Conservation (phyloP, 768 basidiomycete genomes). For the Pulveroboletus ravenelii region DNA sequence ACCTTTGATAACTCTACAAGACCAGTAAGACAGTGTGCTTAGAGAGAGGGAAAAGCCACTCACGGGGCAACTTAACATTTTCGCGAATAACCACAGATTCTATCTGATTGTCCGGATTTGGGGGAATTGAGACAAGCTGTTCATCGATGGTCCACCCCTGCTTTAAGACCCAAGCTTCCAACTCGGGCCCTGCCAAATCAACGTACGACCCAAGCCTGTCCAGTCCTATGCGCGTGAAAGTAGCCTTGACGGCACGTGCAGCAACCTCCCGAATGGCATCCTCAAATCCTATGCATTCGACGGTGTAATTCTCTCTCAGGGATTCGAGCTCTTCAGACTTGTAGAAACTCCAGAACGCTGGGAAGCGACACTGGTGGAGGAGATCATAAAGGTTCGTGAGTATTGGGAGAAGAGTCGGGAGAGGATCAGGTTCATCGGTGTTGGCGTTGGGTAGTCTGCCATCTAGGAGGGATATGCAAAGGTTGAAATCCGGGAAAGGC, state of each 20-base stretch:
- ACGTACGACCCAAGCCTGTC: slow-evolving; percentile 69
- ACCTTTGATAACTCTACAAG: slow-evolving; percentile 69
- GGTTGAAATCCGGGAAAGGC: slow-evolving; percentile 89
- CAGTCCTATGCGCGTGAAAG: slow-evolving; percentile 69
- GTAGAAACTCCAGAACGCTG: slow-evolving; percentile 78
- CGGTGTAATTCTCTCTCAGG: slow-evolving; percentile 82
- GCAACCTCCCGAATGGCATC: slow-evolving; percentile 76
- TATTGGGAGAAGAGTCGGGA: slow-evolving; percentile 63
- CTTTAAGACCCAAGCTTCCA: slow-evolving; percentile 55
- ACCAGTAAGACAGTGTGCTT: not conserved
- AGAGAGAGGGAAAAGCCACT: slow-evolving; percentile 27
- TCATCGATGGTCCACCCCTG: slow-evolving; percentile 66
- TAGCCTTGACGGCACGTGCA: slow-evolving; percentile 69
- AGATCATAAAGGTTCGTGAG: slow-evolving; percentile 64
- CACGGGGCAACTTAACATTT: slow-evolving; percentile 75
- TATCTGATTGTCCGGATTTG: slow-evolving; percentile 86
- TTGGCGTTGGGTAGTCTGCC: slow-evolving; percentile 54
- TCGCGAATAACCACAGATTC: slow-evolving; percentile 83
- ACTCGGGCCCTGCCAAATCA: slow-evolving; percentile 57
- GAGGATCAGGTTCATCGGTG: slow-evolving; percentile 78
- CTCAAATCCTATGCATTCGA: slow-evolving; percentile 80
- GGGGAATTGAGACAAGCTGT: slow-evolving; percentile 62
- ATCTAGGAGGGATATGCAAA: slow-evolving; percentile 89
- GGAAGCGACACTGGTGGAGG: slow-evolving; percentile 81
- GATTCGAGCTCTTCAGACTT: slow-evolving; percentile 62